phyloP scores from a whole-genome alignment of 306 rosid genomes.

The Lathyrus aphaca region DNA sequence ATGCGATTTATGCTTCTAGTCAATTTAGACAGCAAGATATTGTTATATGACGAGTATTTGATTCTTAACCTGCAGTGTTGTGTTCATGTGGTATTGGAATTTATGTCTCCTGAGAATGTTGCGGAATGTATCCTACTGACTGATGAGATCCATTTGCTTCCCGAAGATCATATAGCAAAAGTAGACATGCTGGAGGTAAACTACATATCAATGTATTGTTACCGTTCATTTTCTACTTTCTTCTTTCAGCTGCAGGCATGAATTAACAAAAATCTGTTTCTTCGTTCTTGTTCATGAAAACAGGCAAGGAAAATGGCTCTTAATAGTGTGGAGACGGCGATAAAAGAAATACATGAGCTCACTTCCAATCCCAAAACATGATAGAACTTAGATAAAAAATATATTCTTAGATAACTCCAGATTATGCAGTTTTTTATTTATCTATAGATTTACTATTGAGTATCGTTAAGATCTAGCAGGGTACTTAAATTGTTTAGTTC shows the following conservation, averaged over 20 bases:
- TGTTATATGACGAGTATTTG: constrained; percentile 30
- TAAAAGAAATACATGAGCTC: constrained; percentile 79
- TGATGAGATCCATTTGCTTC: constrained; percentile 77
- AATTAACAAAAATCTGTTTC: constrained; percentile 36
- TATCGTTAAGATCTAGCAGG: constrained; percentile 33
- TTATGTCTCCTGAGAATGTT: constrained; percentile 87
- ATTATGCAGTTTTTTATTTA: constrained; percentile 22
- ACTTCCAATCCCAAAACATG: constrained; percentile 69
- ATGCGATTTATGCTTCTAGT: too few relatives aligned
- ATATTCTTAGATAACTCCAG: not conserved
- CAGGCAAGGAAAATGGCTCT: constrained; percentile 93
- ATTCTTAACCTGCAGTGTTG: constrained; percentile 67
- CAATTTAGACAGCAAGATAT: not conserved
- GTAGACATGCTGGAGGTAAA: constrained; percentile 79
- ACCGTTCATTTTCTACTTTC: not conserved
- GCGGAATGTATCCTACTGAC: constrained; percentile 68
- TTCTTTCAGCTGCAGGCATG: not conserved
- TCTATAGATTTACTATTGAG: constrained; percentile 39
- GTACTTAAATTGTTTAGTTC: constrained; percentile 33
- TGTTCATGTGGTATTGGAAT: constrained; percentile 85
- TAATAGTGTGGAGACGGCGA: constrained; percentile 67
- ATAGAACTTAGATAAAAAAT: constrained; percentile 38
- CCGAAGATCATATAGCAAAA: constrained; percentile 72
- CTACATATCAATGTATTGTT: constrained; percentile 12
- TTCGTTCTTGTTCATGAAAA: constrained; percentile 31